Conservation (phyloP, 2,329 filamentous ascomycete species). For the Beauveria sp. region DNA sequence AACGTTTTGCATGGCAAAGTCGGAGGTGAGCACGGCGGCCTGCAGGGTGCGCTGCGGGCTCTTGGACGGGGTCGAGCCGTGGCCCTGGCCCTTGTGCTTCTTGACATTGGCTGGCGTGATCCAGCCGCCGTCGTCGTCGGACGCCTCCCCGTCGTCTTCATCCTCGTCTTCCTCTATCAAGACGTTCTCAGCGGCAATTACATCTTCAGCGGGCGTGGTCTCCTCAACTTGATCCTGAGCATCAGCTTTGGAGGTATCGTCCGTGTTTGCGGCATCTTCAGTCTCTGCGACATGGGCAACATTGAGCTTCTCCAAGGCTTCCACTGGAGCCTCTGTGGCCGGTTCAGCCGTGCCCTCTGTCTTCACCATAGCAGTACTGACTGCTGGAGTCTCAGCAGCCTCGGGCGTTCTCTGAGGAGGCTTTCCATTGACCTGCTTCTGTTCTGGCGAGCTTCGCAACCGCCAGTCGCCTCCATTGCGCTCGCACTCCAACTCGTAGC, state of each 20-base stretch:
- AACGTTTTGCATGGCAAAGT: constrained; percentile 98
- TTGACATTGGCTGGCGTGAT: constrained; percentile 92
- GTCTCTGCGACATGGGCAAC: constrained; percentile 10
- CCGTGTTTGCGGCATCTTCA: background rate
- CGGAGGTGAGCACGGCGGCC: constrained; percentile 85
- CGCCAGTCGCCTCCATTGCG: constrained; percentile 85
- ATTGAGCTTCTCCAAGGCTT: constrained; percentile 11
- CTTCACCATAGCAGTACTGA: background rate
- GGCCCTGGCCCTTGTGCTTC: constrained; percentile 64
- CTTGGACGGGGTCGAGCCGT: constrained; percentile 36
- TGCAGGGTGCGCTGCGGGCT: constrained; percentile 61
- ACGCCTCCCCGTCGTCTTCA: constrained; percentile 34
- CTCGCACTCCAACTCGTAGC: constrained; percentile 93
- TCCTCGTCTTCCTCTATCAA: background rate
- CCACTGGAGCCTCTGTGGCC: background rate
- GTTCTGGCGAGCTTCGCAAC: constrained; percentile 67
- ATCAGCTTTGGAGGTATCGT: background rate
- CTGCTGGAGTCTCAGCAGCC: background rate
- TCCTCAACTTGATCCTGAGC: background rate
- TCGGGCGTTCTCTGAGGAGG: constrained; percentile 38
- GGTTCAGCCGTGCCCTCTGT: background rate
- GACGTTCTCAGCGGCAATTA: background rate
- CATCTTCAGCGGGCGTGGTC: background rate
- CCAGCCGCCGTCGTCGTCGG: constrained; percentile 66
- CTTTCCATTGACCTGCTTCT: constrained; percentile 68